phyloP scores from a whole-genome alignment of 2,329 filamentous ascomycete genomes.

The Xylaria sp. region DNA sequence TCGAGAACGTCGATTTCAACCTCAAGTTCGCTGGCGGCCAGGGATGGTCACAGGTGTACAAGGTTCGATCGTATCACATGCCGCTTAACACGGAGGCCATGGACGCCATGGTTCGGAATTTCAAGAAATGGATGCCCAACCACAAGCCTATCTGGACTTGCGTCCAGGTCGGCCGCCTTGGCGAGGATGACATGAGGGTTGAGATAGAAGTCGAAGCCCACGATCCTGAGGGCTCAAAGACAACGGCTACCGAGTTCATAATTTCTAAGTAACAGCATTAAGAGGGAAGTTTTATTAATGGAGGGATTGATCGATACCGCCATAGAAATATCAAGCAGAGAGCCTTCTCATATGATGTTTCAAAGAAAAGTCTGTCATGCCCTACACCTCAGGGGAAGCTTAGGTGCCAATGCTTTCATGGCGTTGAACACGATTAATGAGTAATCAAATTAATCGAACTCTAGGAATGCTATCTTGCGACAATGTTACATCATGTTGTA shows the following conservation, averaged over 20 bases:
- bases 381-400: no score
- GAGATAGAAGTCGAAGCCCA: slow-evolving; percentile 68
- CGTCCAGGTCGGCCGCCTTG: slow-evolving; percentile 62
- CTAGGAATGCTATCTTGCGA: no score
- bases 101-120: slow-evolving; percentile 57
- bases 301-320: no score
- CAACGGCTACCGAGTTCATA: neutral
- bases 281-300: no score
- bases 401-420: no score
- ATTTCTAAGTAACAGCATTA: no score
- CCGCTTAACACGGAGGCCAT: slow-evolving; percentile 48
- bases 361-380: no score
- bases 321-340: no score
- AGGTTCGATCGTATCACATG: slow-evolving; percentile 53
- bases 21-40: slow-evolving; percentile 65
- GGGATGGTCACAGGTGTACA: slow-evolving; percentile 55
- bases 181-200: slow-evolving; percentile 62
- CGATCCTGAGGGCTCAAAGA: slow-evolving; percentile 43
- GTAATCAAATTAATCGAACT: no score
- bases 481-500: no score
- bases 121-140: slow-evolving; percentile 62
- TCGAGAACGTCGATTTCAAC: slow-evolving; percentile 65
- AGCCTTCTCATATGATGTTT: no score
- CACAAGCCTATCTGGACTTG: slow-evolving; percentile 66
- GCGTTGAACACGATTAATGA: no score